Base-by-base conservation (phyloP, 768 basidiomycete genomes). In the Fibroporia radiculosa region DNA sequence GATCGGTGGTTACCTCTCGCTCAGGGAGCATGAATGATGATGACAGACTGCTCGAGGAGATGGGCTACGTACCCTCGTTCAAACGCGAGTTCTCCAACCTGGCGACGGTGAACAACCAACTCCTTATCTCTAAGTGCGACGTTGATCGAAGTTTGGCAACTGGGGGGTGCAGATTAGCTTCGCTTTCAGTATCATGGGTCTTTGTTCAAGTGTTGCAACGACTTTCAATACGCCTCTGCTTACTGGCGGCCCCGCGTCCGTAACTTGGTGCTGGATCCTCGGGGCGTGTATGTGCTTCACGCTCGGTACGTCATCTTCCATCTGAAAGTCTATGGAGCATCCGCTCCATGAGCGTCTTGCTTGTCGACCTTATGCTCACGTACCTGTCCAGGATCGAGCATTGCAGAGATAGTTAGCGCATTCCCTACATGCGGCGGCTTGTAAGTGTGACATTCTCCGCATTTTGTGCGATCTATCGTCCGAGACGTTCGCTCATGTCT, bases 51-150 rank as follows among this genome's bases (percentile, higher is more conserved):
- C 71, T 85, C 32, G 69, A 80, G 45, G 78, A 75, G 11, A 61
- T 84, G 54, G 83, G 83, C 18, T 85, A 85, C 55, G 76, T 80
- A 56, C 82, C 82, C 31, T 84, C 82, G 13, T 91, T 92, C 70
- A 81, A 78, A 61, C 73, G 89, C 45, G 89, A 92, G 68, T 92
- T 92, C 54, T 78, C 82, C 5, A 87, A 85, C 56, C 62, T 89
- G 27, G 82, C 83, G n/a, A 86, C 84, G 48, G 82, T 83, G 50
- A 45, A 77, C 23, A 20, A 6, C 10, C 25, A 11, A 10, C 29
- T 48, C n/a, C 7, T n/a, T 23, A 41, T 12, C 24, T 22, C 14
- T 18, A 10, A 18, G 12, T 23, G 38, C 38, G 38, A 6, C 18
- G 38, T 39, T 19, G 20, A 12, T 20, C 22, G 7, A 35, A 6